A percentile compares a stretch with the other conserved stretches of the same genome.
Conservation (phyloP, 495 filamentous ascomycete genomes). For the Penicillium taxi region DNA sequence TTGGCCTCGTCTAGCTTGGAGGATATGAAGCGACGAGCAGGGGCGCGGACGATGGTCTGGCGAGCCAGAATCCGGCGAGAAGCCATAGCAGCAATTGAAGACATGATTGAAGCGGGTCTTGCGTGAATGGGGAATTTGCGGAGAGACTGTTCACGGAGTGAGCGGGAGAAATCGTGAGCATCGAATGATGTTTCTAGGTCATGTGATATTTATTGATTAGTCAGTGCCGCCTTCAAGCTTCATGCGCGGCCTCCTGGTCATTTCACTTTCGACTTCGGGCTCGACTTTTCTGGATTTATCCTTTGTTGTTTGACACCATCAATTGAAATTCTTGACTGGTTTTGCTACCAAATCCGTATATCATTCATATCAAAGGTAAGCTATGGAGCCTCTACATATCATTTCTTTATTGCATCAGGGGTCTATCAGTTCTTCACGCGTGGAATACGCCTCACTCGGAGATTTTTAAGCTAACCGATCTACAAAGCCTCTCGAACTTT, state of each 20-base stretch:
- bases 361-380: too few relatives aligned
- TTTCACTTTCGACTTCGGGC: background rate
- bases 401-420: too few relatives aligned
- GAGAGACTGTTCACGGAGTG: conserved; percentile 15
- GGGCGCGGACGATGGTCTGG: conserved; percentile 36
- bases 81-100: conserved; percentile 46
- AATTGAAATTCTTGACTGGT: too few relatives aligned
- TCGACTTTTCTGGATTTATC: too few relatives aligned
- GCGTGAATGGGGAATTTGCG: conserved; percentile 12
- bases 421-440: too few relatives aligned
- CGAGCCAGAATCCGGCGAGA: conserved; percentile 43
- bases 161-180: conserved; percentile 27
- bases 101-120: conserved; percentile 38
- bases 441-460: too few relatives aligned
- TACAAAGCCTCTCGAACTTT: too few relatives aligned
- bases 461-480: too few relatives aligned
- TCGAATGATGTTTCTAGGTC: conserved; percentile 35
- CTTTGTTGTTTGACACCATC: too few relatives aligned
- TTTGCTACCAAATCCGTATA: too few relatives aligned
- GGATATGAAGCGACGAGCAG: conserved; percentile 36
- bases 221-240: conserved; percentile 18
- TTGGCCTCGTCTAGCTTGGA: conserved; percentile 41
- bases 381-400: too few relatives aligned
- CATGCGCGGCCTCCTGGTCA: background rate
- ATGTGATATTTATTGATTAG: conserved; percentile 25